Evolutionary conservation across 2,329 filamentous ascomycete species (phyloP), one percentile per base, ranked within the genome.

Genomic region (Colletotrichum caudatum): DNA sequence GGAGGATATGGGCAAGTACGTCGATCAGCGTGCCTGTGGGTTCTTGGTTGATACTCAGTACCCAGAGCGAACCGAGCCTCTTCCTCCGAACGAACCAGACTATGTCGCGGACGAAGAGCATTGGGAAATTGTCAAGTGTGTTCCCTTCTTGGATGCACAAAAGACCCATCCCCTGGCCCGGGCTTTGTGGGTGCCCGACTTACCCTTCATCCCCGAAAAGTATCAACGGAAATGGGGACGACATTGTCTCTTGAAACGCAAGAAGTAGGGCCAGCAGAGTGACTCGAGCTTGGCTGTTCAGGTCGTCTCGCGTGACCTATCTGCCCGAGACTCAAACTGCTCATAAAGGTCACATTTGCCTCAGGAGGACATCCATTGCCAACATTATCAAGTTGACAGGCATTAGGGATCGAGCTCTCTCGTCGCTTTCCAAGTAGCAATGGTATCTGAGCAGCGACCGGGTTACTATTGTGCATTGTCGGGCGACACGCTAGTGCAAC

Each of bases 11-110:
- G 88, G 90, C 71, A 99, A 98, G 89, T 97, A 98, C 80, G 92
- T 90, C 46, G 90, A 95, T 72, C 82, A 97, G 54, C 85, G 87
- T 37, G 86, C 90, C 65, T 99, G 96, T 81, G 86, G 90, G 11
- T 98, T 97, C 81, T 79, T 99, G 5, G 91, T 98, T 20, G 96
- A 99, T 79, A 97, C 94, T 0, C 91, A 93, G 72, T 94, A 95
- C 76, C 91, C 92, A 0, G 88, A 78, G 69, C 82, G 85, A 69
- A 80, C 74, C n/a, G 80, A 80, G 18, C 74, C 79, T 7, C 77
- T 86, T 46, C 92, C 94, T 1, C 84, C 87, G 0, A 86, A 91
- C 14, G 95, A 99, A 79, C 95, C 95, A 1, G 89, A 94, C 76
- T 97, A 96, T 77, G 84, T 94, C 23, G 85, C 90, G 2, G 92